Evolutionary conservation across 2,329 filamentous ascomycete species (phyloP).

Genomic region (Penicillium sp.): DNA sequence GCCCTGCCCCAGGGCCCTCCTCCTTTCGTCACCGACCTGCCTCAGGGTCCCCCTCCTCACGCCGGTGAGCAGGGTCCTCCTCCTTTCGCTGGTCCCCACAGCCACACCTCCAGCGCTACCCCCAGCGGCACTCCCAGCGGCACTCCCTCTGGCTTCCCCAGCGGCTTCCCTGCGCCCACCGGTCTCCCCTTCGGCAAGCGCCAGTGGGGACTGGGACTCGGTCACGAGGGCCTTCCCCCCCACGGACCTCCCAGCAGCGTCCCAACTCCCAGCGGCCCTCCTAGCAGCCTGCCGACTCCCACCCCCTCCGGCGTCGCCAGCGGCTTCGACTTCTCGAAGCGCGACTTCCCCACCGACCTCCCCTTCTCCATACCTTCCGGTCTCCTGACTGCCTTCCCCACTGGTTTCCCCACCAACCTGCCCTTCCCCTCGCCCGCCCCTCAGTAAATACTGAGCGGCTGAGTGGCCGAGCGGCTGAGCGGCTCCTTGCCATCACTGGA

Average conservation of each 20-base stretch:
- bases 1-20: conserved; percentile 13
- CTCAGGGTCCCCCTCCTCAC: not conserved
- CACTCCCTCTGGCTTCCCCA: conserved; percentile 1
- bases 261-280: not conserved
- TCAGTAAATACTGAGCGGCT: not conserved
- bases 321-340: conserved; percentile 4
- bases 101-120: not conserved
- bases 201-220: not conserved
- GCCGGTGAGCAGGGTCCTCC: not conserved
- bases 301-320: not conserved
- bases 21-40: not conserved
- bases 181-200: conserved; percentile 1
- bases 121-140: not conserved
- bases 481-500: not conserved
- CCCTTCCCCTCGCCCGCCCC: not conserved
- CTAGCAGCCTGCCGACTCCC: not conserved
- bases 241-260: not conserved
- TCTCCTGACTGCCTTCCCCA: not conserved
- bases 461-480: not conserved
- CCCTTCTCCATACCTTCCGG: not conserved
- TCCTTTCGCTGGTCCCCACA: not conserved
- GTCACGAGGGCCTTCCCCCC: not conserved
- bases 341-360: conserved; percentile 3
- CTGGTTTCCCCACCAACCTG: not conserved
- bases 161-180: not conserved